phyloP scores from a whole-genome alignment of 345 rosid genomes.

The Rhizophora mangle region DNA sequence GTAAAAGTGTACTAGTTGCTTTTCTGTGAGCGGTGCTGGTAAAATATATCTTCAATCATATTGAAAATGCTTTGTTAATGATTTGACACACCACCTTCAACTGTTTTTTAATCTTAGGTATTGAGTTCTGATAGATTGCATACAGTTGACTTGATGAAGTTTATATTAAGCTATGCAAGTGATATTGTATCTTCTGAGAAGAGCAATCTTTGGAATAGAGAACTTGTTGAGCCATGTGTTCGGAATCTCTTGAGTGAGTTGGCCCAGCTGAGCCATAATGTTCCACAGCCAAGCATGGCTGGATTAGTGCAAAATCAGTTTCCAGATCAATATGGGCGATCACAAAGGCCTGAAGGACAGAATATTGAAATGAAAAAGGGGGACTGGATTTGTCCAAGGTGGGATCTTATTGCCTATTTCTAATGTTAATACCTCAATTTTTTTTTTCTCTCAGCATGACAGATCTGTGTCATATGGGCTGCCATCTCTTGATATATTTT shows the following conservation, averaged over 20 bases:
- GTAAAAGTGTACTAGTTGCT: too few species aligned
- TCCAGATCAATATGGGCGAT: slow-evolving; percentile 41
- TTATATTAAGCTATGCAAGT: slow-evolving; percentile 65
- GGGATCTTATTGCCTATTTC: slow-evolving; percentile 2
- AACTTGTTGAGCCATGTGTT: slow-evolving; percentile 52
- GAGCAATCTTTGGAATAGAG: slow-evolving; percentile 30
- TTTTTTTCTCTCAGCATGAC: not conserved
- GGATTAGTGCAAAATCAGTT: slow-evolving; percentile 36
- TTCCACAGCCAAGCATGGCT: slow-evolving; percentile 27
- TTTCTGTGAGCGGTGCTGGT: too few species aligned
- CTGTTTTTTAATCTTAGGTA: slow-evolving; percentile 34
- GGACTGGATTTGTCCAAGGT: slow-evolving; percentile 93
- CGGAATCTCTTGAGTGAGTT: slow-evolving; percentile 58
- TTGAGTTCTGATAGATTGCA: slow-evolving; percentile 39
- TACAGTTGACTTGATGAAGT: slow-evolving; percentile 72
- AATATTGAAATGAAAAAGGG: slow-evolving; percentile 82
- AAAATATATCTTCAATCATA: not conserved
- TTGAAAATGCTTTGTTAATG: not conserved
- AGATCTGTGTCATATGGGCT: not conserved
- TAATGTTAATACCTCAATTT: not conserved
- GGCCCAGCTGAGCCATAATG: slow-evolving; percentile 40
- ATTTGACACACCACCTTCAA: not conserved
- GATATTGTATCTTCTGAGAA: slow-evolving; percentile 29
- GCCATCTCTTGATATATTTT: not conserved
- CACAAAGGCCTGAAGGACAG: slow-evolving; percentile 37